Evolutionary conservation across 306 rosid genomes (phyloP), one percentile per base, ranked within the genome.

Genomic region (Luffa acutangula): DNA sequence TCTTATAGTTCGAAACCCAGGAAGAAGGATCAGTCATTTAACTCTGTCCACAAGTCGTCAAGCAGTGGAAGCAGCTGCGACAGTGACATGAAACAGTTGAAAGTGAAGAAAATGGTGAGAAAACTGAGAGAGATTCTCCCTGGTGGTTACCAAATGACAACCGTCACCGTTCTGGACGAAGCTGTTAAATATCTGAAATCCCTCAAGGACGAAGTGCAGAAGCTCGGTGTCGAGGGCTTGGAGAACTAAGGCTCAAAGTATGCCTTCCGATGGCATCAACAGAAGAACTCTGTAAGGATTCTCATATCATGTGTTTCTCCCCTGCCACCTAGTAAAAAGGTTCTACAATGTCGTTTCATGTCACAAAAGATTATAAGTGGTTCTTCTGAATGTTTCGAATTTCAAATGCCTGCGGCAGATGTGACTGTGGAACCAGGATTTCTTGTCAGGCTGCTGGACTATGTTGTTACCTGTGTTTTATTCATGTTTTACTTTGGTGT

Each of bases 101-200:
- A 88, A 81, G 85, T 94, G 90, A 91, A 91, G 92, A 89, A 85
- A 83, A 92, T 94, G 98, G 88, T 94, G 81, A 92, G 80, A 71
- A 89, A 85, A 5, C 79, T 94, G 81, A 88, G 91, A 83, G 91
- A 87, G 76, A 91, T 92, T 9, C 89, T 94, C 77, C 98, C 98
- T 1, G 98, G 93, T 60, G 97, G 93, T 52, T 84, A 85, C 62
- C 86, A 89, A 82, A 92, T 91, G 96, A 90, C 87, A 74, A 51
- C 92, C 6, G 89, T 87, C 10, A 71, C 90, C 4, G 95, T 94
- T 77, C 81, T 94, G 15, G 97, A 94, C 42, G 98, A 91, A 87
- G 97, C 98, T 70, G 97, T 92, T 52, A 89, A 85, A 74, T 94
- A 94, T 87, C 91, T 94, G 64, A 92, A 94, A 88, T 88, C 98